These are phyloP conservation scores for Mortierella hygrophila DNA, from an alignment of 192 early-diverging fungal species.

Conservation along the genomic window DNA sequence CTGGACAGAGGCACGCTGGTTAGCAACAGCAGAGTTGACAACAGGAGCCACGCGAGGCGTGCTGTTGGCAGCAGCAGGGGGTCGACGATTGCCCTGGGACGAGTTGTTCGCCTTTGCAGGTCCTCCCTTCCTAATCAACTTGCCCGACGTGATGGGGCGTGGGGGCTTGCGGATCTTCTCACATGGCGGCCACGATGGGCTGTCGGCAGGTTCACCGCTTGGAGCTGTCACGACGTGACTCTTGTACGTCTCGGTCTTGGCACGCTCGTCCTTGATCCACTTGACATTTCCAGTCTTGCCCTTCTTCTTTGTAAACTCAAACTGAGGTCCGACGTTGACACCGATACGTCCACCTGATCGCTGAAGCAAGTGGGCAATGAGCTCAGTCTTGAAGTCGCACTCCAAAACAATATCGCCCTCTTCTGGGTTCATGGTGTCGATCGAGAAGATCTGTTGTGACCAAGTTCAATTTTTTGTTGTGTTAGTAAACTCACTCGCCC, in stretches of 20 bases:
- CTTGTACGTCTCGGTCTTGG: conserved; percentile 71
- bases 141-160: conserved; percentile 55
- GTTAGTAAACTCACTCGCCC: background rate
- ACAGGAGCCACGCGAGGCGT: conserved; percentile 14
- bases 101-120: conserved; percentile 12
- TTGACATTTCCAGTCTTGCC: conserved; percentile 79
- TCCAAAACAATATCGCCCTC: conserved; percentile 74
- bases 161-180: conserved; percentile 31
- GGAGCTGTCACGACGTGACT: conserved; percentile 74
- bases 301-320: conserved; percentile 80
- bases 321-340: conserved; percentile 68
- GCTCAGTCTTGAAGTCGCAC: conserved; percentile 81
- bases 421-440: conserved; percentile 57
- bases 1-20: conserved; percentile 14
- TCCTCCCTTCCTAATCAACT: conserved; percentile 42
- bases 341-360: conserved; percentile 69
- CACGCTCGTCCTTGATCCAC: conserved; percentile 77
- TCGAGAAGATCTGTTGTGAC: conserved; percentile 17
- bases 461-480: background rate
- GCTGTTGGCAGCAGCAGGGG: conserved; percentile 27
- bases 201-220: conserved; percentile 74
- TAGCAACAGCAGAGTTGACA: conserved; percentile 2
- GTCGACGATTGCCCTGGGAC: conserved; percentile 7
- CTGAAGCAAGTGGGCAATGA: conserved; percentile 71
- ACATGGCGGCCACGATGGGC: conserved; percentile 60